These are phyloP conservation scores for Gillenia trifoliata DNA, from an alignment of 306 rosid genomes.

Conservation along the genomic window DNA sequence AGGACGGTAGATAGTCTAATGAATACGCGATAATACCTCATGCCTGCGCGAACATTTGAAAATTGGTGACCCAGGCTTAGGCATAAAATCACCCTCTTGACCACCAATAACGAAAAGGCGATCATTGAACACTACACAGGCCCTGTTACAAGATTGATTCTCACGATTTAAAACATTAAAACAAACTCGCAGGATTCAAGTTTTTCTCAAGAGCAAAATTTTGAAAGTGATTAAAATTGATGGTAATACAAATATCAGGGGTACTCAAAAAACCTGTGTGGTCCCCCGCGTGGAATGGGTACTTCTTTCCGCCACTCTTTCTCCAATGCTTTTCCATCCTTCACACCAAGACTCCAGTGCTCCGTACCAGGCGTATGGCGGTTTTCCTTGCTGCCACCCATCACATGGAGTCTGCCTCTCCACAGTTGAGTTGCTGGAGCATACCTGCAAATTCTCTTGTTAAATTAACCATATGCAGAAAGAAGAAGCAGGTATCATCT, in stretches of 20 bases:
- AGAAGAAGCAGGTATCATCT: no score
- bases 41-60: slow-evolving; percentile 90
- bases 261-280: slow-evolving; percentile 63
- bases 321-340: slow-evolving; percentile 70
- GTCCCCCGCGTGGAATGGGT: slow-evolving; percentile 95
- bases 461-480: neutral
- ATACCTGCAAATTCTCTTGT: slow-evolving; percentile 43
- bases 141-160: slow-evolving; percentile 48
- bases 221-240: neutral
- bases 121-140: slow-evolving; percentile 58
- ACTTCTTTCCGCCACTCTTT: slow-evolving; percentile 58
- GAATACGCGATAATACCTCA: slow-evolving; percentile 45
- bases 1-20: slow-evolving; percentile 1
- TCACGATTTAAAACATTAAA: neutral
- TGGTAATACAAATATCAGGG: neutral
- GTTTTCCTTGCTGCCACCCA: slow-evolving; percentile 96
- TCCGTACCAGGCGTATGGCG: slow-evolving; percentile 83
- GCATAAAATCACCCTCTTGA: slow-evolving; percentile 97
- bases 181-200: neutral
- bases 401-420: slow-evolving; percentile 91
- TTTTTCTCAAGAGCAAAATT: neutral
- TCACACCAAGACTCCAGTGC: slow-evolving; percentile 89
- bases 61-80: slow-evolving; percentile 90
- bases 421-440: slow-evolving; percentile 91
- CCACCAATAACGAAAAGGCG: slow-evolving; percentile 76